Base-by-base conservation (phyloP, 306 rosid genomes). In the Cucumis cinereus region DNA sequence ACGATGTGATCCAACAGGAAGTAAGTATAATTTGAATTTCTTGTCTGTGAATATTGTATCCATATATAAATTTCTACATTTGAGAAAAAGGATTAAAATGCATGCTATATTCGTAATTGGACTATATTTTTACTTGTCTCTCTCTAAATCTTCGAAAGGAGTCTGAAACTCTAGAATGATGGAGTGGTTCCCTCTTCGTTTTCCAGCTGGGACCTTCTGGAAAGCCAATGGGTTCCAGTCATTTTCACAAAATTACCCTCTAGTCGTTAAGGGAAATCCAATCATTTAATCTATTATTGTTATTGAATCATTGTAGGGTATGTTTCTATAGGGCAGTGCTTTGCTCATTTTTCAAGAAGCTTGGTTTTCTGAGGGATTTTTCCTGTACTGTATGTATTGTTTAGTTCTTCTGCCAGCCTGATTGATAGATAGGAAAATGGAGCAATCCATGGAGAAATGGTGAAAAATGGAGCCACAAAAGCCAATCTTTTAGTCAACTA, bases 1-100 rank as follows among this genome's bases (percentile, higher is more conserved):
- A 94, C 40, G 99, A 94, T 79, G 98, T 94, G 84, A 90, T 94
- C 85, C 99, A 94, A 83, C 99, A 92, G 80, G 98, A 94, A 85
- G 96, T 94, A 87, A 85, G 96, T 82, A 16, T 49, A 77, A 52
- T 59, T 30, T 79, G 83, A 43, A 16, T 66, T 78, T 53, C 76
- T 40, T 59, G 13, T 49, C 24, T 38, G 30, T 24, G 40, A 49
- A 24, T 16, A 41, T 69, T 24, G 23, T 23, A 43, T 68, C 9
- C 7, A 23, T 20, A 43, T 14, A 40, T 67, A 10, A 68, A 14
- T 43, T 43, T 68, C 55, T 23, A 6, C 20, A 13, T 40, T 13
- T 68, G 36, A 68, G 74, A 68, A 68, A 70, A 43, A 43, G 4
- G 55, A 41, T n/a, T 69, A 69, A 45, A 68, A 69, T 43, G 35